phyloP scores from a whole-genome alignment of 768 basidiomycete genomes.

The Melanogaster broomeanus region DNA sequence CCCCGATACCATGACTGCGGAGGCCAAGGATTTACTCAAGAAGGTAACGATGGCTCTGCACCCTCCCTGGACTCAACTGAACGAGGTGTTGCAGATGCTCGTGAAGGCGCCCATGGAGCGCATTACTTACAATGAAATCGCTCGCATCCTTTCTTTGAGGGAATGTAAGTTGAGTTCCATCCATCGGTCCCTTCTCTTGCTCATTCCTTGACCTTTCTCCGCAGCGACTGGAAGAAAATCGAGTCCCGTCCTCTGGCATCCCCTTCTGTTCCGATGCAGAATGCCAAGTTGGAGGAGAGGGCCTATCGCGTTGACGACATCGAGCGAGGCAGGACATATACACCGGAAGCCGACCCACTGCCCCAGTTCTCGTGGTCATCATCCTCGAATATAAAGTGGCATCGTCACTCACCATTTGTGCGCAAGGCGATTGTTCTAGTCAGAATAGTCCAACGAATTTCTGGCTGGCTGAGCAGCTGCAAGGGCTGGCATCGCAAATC shows the following conservation, averaged over 20 bases:
- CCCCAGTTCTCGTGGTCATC: constrained; percentile 5
- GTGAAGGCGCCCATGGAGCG: background rate
- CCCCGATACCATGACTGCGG: background rate
- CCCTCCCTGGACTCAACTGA: background rate
- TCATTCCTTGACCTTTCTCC: background rate
- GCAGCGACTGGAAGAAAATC: constrained; percentile 7
- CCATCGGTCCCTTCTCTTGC: background rate
- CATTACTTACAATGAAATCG: constrained; percentile 2
- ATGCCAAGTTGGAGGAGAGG: background rate
- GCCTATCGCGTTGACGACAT: background rate
- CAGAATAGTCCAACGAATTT: too few relatives aligned
- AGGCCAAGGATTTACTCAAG: background rate
- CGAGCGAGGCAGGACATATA: background rate
- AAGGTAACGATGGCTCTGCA: background rate
- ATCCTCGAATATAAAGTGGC: background rate
- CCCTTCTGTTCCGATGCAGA: background rate
- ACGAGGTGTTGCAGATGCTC: constrained; percentile 8
- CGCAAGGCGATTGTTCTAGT: background rate
- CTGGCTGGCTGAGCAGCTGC: background rate
- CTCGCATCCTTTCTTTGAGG: constrained; percentile 5
- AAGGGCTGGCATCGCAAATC: background rate
- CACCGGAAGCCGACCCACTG: constrained; percentile 1
- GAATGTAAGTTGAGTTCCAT: background rate
- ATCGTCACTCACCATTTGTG: background rate
- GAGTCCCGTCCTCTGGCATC: constrained; percentile 1